Base-by-base conservation (phyloP, 2,329 filamentous ascomycete genomes). In the Penicillium sp. region DNA sequence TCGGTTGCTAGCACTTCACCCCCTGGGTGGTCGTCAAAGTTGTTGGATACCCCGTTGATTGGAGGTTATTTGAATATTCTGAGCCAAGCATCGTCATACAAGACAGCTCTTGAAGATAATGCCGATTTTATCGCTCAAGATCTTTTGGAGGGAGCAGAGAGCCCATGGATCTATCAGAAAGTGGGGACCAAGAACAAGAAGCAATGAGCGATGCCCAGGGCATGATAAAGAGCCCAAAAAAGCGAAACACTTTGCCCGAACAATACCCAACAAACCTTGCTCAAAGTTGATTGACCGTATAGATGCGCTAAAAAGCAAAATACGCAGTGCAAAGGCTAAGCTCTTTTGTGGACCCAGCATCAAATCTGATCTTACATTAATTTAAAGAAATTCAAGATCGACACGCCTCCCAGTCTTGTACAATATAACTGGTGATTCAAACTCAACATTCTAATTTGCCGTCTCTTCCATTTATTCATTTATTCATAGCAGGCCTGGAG, bases 71-170 rank as follows among this genome's bases (percentile, higher is more conserved):
- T 63, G 27, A 63, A 63, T 37, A n/a, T 61, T 6, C 26, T 59
- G 19, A 48, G 44, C 11, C 61, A 63, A 37, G 52, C 21, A 4
- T 46, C 51, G n/a, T 45, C 39, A 2, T 61, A 63, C 45, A 46
- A 21, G 14, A 55, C 59, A n/a, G 19, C 50, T 10, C 43, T 61
- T 31, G 61, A 63, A 23, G 51, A 61, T 39, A 55, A 57, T 47
- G 61, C 55, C 2, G 56, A 63, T 55, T 42, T 63, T 8, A 63
- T 63, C 19, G 59, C 61, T 7, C 45, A 45, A 35, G 59, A 63
- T 53, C 26, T 63, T 21, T 49, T 57, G 14, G 45, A 55, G 26
- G 59, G 56, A 6, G n/a, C 46, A 2, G 45, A 56, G 4, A 61
- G 61, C 27, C 33, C 47, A 35, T 61, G 50, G 42, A 19, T 61